Evolutionary conservation across 371 early-diverging fungal genomes (phyloP).

Genomic region (Cokeromyces recurvatus): DNA sequence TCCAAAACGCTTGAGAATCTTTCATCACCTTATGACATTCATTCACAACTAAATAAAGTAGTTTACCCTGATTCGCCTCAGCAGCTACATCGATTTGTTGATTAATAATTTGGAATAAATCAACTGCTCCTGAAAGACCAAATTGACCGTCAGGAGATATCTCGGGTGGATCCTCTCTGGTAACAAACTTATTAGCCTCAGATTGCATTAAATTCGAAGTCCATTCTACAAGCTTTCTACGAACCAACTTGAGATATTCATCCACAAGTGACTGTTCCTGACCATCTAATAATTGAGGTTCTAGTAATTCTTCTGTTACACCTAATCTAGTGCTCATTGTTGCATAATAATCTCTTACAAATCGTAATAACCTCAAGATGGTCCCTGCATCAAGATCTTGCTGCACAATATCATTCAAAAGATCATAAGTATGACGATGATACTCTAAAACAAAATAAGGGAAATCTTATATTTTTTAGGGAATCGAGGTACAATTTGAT

Average conservation of each 20-base stretch:
- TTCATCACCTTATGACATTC: slow-evolving; percentile 85
- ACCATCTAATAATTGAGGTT: slow-evolving; percentile 89
- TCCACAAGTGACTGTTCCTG: slow-evolving; percentile 84
- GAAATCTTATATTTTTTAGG: slow-evolving; percentile 88
- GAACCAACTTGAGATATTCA: slow-evolving; percentile 85
- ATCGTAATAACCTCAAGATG: slow-evolving; percentile 78
- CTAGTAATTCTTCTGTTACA: slow-evolving; percentile 85
- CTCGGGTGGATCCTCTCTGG: slow-evolving; percentile 73
- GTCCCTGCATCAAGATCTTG: slow-evolving; percentile 71
- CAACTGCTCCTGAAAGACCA: slow-evolving; percentile 74
- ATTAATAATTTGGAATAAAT: slow-evolving; percentile 93
- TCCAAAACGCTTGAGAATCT: slow-evolving; percentile 79
- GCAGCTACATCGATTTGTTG: slow-evolving; percentile 91
- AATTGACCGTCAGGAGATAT: slow-evolving; percentile 74
- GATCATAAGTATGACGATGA: slow-evolving; percentile 83
- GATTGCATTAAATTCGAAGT: slow-evolving; percentile 78
- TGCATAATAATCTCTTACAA: slow-evolving; percentile 89
- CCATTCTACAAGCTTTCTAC: slow-evolving; percentile 87
- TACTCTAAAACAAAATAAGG: slow-evolving; percentile 90
- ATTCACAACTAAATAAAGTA: slow-evolving; percentile 80
- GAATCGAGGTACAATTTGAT: slow-evolving; percentile 83
- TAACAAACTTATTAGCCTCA: slow-evolving; percentile 78
- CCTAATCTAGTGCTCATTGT: slow-evolving; percentile 83
- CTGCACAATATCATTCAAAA: slow-evolving; percentile 69
- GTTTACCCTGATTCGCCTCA: slow-evolving; percentile 76